These are phyloP conservation scores for Triticum monococcum DNA, from an alignment of 176 grass and related monocot genomes.

Conservation along the genomic window DNA sequence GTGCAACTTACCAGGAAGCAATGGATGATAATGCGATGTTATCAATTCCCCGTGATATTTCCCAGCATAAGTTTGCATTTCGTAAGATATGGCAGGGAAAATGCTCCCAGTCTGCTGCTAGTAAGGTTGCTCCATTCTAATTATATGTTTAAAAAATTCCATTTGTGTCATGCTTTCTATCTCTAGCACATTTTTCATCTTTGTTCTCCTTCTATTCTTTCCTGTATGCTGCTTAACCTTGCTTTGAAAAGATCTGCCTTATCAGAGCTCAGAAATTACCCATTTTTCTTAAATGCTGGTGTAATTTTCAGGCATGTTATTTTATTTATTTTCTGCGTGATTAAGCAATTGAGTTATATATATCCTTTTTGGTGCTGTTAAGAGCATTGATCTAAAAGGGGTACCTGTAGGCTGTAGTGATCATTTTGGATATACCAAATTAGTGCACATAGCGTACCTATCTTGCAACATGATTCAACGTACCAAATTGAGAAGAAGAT, in stretches of 20 bases:
- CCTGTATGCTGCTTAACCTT: constrained; percentile 20
- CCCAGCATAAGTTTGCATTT: constrained; percentile 58
- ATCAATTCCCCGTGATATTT: constrained; percentile 45
- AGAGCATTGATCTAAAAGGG: neutral
- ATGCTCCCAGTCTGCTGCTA: constrained; percentile 73
- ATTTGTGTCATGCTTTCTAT: constrained; percentile 15
- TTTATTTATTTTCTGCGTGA: neutral
- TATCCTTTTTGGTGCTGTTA: constrained; percentile 9
- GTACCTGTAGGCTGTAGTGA: neutral
- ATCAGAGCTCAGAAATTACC: neutral
- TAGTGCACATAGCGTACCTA: neutral
- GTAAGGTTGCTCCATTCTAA: constrained; percentile 60
- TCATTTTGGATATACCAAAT: constrained; percentile 6
- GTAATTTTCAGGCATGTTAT: neutral
- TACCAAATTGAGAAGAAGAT: neutral
- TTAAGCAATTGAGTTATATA: neutral
- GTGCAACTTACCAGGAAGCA: constrained; percentile 40
- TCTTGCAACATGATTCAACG: neutral
- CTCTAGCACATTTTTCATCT: constrained; percentile 18
- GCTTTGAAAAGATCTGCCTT: neutral
- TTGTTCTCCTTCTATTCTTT: constrained; percentile 18
- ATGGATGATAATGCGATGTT: constrained; percentile 35
- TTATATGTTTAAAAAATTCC: constrained; percentile 8
- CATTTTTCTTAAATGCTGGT: neutral
- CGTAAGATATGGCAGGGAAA: constrained; percentile 90